Conservation (phyloP, 2,329 filamentous ascomycete species). For the Pseudocercospora musae region DNA sequence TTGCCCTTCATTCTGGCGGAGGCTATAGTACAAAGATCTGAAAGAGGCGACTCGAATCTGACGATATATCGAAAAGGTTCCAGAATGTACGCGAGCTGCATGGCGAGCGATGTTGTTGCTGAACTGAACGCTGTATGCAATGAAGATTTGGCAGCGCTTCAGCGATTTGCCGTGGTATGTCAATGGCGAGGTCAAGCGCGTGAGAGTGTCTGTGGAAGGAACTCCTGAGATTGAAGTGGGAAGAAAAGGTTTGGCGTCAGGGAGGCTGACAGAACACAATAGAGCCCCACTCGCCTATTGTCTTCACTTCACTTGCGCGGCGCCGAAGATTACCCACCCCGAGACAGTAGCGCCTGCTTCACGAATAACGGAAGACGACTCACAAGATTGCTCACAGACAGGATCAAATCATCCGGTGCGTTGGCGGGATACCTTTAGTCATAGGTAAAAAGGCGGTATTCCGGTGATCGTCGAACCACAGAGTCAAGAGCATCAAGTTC, state of each 20-base stretch:
- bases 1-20: background rate
- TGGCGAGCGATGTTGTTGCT: background rate
- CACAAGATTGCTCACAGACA: no score
- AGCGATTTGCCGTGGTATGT: background rate
- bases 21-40: background rate
- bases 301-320: background rate
- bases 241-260: background rate
- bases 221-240: background rate
- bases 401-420: no score
- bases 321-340: background rate
- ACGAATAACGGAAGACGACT: no score
- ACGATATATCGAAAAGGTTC: background rate
- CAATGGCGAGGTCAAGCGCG: background rate
- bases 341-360: no score
- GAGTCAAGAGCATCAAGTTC: no score
- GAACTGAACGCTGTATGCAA: background rate
- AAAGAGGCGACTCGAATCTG: background rate
- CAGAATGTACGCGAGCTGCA: background rate
- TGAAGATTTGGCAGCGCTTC: background rate
- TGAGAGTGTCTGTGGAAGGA: background rate
- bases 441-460: no score
- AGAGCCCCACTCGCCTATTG: background rate
- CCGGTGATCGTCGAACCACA: no score
- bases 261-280: background rate
- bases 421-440: no score